Conservation (phyloP, 495 filamentous ascomycete species). For the Bombardia bombarda region DNA sequence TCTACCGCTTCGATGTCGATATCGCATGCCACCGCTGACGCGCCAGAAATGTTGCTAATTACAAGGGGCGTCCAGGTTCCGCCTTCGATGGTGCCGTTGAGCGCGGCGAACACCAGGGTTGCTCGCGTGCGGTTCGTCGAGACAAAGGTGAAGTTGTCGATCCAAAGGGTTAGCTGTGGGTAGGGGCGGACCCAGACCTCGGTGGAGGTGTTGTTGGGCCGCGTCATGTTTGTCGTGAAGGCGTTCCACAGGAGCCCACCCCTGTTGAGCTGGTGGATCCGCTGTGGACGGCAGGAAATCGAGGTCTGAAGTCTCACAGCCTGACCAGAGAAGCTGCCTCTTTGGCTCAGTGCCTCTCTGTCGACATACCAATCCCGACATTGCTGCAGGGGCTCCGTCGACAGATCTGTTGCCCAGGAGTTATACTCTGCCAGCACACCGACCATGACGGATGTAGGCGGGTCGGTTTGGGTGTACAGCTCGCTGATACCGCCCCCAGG, state of each 20-base stretch:
- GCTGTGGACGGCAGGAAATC: conserved; percentile 13
- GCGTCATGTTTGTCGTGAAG: conserved; percentile 23
- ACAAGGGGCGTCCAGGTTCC: conserved; percentile 6
- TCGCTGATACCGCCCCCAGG: conserved; percentile 15
- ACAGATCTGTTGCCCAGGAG: conserved; percentile 15
- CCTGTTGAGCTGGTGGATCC: conserved; percentile 10
- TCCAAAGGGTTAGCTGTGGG: conserved; percentile 18
- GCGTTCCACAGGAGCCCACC: conserved; percentile 14
- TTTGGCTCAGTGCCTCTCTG: conserved; percentile 7
- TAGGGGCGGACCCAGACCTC: conserved; percentile 16
- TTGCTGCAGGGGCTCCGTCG: conserved; percentile 19
- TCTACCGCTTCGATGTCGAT: conserved; percentile 16
- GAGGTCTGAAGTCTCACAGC: conserved; percentile 16
- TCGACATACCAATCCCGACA: conserved; percentile 24
- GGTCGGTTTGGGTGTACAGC: conserved; percentile 19
- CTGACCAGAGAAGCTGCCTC: conserved; percentile 16
- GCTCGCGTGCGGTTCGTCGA: conserved; percentile 10
- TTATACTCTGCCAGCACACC: conserved; percentile 16
- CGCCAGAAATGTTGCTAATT: conserved; percentile 9
- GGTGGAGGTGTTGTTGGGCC: conserved; percentile 8
- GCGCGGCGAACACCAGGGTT: conserved; percentile 21
- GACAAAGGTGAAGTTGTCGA: conserved; percentile 17
- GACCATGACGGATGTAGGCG: conserved; percentile 17
- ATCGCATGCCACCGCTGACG: conserved; percentile 17
- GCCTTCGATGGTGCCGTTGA: conserved; percentile 23